Base-by-base conservation (phyloP, 352 stramenopile genomes). In the Phytophthora foliorum region DNA sequence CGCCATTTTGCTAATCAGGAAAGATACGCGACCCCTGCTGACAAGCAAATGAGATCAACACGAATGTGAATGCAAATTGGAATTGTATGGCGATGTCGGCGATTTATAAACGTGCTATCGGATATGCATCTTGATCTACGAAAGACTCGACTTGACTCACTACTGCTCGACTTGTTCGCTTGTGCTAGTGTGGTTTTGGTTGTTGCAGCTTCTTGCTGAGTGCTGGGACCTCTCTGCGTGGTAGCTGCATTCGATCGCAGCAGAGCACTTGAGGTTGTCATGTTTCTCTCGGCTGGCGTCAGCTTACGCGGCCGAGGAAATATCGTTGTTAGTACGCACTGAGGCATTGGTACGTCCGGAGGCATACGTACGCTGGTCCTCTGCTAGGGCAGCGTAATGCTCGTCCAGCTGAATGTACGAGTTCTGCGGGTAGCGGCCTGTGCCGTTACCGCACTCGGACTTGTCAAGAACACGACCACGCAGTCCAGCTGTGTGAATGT, bases 401-500 rank as follows among this genome's bases (percentile, higher is more conserved):
- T 91, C 83, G 41, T 93, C 83, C 6, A 93, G 67, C 55, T 86
- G 81, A 14, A 83, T 68, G 59, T 89, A 88, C 39, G 80, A 84
- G 51, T 80, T 86, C 21, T 89, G 75, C 10, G 80, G 74, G 50
- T 81, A 80, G 25, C 74, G 69, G 22, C 71, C 77, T 9, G 77
- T 82, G 38, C 80, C 80, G 39, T 90, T 90, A 25, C 86, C 84
- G 2, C 74, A 86, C 42, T 80, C 64, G 1, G 79, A 77, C 63
- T 89, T 89, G 58, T 87, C 79, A 24, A 88, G 42, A 29, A 89
- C 58, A 29, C 78, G 61, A 45, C 25, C 51, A 14, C 81, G 81
- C 7, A 89, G 16, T 25, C 69, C 39, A 29, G 67, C 61, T 21
- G 82, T 89, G 72, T 84, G 82, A 17, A 84, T 72, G 67, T 95